A percentile compares a stretch with the other conserved stretches of the same genome.
phyloP scores from a whole-genome alignment of 1,284 basidiomycete genomes.

The Sparassis latifolia region DNA sequence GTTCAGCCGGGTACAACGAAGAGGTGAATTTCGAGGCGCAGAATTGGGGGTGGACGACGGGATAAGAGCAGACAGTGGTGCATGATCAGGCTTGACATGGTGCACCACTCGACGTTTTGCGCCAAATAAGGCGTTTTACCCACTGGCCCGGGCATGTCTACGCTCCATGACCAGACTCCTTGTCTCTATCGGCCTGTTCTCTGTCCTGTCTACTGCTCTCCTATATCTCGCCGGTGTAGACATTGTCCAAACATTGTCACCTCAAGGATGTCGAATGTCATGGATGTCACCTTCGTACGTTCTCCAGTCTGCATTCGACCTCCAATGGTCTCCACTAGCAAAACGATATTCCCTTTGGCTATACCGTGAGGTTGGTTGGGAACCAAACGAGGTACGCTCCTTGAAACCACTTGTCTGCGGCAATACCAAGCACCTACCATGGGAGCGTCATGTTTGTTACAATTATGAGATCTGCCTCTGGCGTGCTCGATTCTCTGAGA shows the following conservation, averaged over 20 bases:
- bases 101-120: too few species aligned
- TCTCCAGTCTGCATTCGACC: conserved; percentile 55
- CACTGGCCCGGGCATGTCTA: too few species aligned
- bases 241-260: conserved; percentile 28
- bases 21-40: too few species aligned
- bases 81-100: too few species aligned
- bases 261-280: conserved; percentile 94
- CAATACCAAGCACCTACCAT: too few species aligned
- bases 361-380: conserved; percentile 89
- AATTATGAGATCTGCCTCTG: too few species aligned
- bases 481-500: too few species aligned
- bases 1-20: too few species aligned
- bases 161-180: background rate
- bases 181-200: conserved; percentile 13
- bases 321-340: conserved; percentile 63
- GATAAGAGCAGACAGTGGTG: too few species aligned
- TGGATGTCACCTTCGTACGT: conserved; percentile 94
- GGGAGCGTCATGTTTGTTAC: too few species aligned
- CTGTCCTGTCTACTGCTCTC: conserved; percentile 15
- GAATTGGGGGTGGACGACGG: too few species aligned
- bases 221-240: conserved; percentile 23
- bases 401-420: conserved; percentile 1
- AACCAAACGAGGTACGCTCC: conserved; percentile 50
- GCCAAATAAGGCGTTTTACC: too few species aligned
- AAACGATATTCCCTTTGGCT: conserved; percentile 80